Base-by-base conservation (phyloP, 2,329 filamentous ascomycete genomes). In the Arthroderma uncinatum region DNA sequence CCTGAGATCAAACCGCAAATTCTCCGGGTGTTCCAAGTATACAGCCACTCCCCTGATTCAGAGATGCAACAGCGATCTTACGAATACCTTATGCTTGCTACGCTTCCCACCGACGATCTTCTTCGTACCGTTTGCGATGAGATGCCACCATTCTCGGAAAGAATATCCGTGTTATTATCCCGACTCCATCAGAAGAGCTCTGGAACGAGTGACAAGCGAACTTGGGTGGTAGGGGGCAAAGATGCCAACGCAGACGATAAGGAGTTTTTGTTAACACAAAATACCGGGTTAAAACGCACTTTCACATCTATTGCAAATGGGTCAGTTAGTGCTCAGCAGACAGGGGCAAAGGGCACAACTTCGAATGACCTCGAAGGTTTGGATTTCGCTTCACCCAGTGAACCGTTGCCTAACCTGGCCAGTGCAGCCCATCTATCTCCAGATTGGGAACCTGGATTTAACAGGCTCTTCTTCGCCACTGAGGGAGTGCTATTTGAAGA, bases 1-100 rank as follows among this genome's bases (percentile, higher is more conserved):
- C 93, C 93, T 1, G 94, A 98, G 70, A 97, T 98, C 74, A 97
- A 96, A 73, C 89, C 91, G 7, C 92, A 96, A 70, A 82, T 98
- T 2, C 75, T 97, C 48, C 86, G 89, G 64, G 86, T 95, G 6
- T 98, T 98, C 75, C 82, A 87, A 60, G 79, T 90, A 30, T 97
- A 96, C 73, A 95, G 89, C 69, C 90, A 97, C 70, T 94, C 91
- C 0, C 78, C 97, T 28, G 93, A 98, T 70, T 89, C 93, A 0
- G 93, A 98, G 70, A 78, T 98, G 62, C 93, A 98, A 71, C 93
- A 98, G 74, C 80, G 93, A 73, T 92, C 93, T 12, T 98, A 90
- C 73, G 93, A 98, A 70, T 98, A 97, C 70, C 78, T 96, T 59
- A 84, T 87, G 0, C 78, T 98, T 61, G 89, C 90, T 16, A 91